Base-by-base conservation (phyloP, 805 yeast species). In the Candida verbasci region DNA sequence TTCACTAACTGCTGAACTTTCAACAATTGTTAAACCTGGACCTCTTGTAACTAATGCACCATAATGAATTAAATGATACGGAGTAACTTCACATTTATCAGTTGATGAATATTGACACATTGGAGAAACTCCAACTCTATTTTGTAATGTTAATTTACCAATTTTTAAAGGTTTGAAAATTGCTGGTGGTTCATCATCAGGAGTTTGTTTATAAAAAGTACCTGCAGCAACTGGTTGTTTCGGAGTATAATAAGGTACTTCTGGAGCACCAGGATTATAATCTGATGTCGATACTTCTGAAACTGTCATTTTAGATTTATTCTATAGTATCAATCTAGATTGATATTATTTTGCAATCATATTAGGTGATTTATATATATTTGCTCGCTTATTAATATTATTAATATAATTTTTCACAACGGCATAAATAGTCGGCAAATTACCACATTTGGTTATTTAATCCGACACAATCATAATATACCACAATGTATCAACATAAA, bases 61-160 rank as follows among this genome's bases (percentile, higher is more conserved):
- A 44, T 76, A 72, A 44, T 76, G 79, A 6, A 64, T 60, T 14
- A 62, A 42, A 44, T 76, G 80, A 56, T 64, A 76, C 12, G 60
- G 68, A 0, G 72, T 75, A 0, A 67, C 61, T 11, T 53, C 50
- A 2, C 69, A 68, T 32, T 72, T 55, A 17, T 45, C 44, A 3
- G 50, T 44, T 3, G 72, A 65, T 5, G 78, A 66, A 50, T 74
- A 75, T 33, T 61, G 69, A 48, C 79, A 71, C 78, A 75, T 72
- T 31, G 80, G 80, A 1, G 80, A 65, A 15, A 76, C 75, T 34
- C 78, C 78, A 20, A 76, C 50, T 41, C 83, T 58, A 50, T 78
- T 78, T 10, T 62, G 66, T 15, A 78, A 50, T 2, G 56, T 51
- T 34, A 68, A 31, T n/a, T 52, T 56, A 17, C 65, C 58, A 37